Evolutionary conservation across 768 basidiomycete species (phyloP), one percentile per base, ranked within the genome.

Genomic region (Leucocoprinus birnbaumii): DNA sequence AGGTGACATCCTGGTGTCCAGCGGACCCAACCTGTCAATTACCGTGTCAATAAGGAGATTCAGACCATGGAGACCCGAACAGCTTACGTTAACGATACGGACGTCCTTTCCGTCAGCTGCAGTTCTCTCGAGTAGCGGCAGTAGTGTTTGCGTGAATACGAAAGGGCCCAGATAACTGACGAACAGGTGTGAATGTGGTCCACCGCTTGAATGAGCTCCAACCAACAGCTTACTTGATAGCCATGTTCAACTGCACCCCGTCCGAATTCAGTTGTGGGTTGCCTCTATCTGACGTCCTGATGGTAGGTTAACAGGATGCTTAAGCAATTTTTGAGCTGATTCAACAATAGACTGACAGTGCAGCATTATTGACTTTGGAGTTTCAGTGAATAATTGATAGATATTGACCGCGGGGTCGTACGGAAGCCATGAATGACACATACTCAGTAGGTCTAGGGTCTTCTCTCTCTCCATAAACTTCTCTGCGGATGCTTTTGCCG

Each of bases 401-500:
- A 11, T 5, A 5, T 31, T 5, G 31, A 11, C 5, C 31, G 11
- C 31, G 5, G 11, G 31, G 31, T 11, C 11, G 11, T n/a, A n/a
- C n/a, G n/a, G n/a, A 11, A 25, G 18, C 21, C 27, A 37, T 6
- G 43, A 16, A 22, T 22, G 37, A 27, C 3, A 55, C 60, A 21
- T 22, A 83, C 84, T 58, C n/a, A 86, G 61, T 13, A 84, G 69
- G 59, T 87, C 84, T 47, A 87, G 62, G 26, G 82, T 70, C 35
- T 64, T 65, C 61, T 86, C 84, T 60, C 65, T 76, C 51, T 46
- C 60, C 66, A 79, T 62, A 57, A 85, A 79, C 31, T 68, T 74
- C 48, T 78, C 72, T 0, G 79, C 84, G 2, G 77, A 61, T 26
- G 60, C 63, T 59, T 74, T 80, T 22, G 76, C 78, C 25, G 68